A percentile compares a stretch with the other conserved stretches of the same genome.
Evolutionary conservation across 768 basidiomycete genomes (phyloP).

Genomic region (Podaxis sp.): DNA sequence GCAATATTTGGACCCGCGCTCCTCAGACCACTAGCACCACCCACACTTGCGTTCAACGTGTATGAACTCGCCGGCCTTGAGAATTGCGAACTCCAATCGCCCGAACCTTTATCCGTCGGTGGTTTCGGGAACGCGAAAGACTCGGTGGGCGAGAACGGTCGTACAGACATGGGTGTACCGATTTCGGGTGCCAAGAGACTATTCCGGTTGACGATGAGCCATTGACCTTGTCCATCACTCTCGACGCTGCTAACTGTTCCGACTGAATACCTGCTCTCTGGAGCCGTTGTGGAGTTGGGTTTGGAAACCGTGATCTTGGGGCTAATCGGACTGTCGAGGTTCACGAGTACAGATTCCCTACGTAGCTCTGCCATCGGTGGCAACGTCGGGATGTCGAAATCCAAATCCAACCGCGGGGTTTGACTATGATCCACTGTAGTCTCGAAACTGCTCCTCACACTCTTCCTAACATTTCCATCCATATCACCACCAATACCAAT

Average conservation of each 20-base stretch:
- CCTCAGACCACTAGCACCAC: neutral
- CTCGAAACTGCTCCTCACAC: slow-evolving; percentile 60
- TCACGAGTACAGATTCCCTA: slow-evolving; percentile 31
- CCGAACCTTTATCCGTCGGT: slow-evolving; percentile 30
- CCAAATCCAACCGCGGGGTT: slow-evolving; percentile 22
- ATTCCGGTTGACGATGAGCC: slow-evolving; percentile 32
- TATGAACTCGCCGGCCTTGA: slow-evolving; percentile 4
- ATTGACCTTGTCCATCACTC: slow-evolving; percentile 33
- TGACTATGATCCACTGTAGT: slow-evolving; percentile 53
- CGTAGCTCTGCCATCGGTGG: slow-evolving; percentile 61
- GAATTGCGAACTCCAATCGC: slow-evolving; percentile 6
- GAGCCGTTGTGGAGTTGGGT: slow-evolving; percentile 18
- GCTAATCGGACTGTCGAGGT: slow-evolving; percentile 26
- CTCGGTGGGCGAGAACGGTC: slow-evolving; percentile 67
- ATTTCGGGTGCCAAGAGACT: slow-evolving; percentile 26
- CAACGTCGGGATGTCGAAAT: slow-evolving; percentile 35
- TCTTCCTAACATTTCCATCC: neutral
- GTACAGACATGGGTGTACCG: slow-evolving; percentile 59
- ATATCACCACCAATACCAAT: neutral
- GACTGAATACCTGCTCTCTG: slow-evolving; percentile 34
- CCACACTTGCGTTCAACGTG: neutral
- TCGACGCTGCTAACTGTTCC: slow-evolving; percentile 37
- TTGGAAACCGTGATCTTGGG: neutral
- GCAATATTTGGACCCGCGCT: neutral
- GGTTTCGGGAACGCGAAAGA: slow-evolving; percentile 71